Evolutionary conservation across 371 early-diverging fungal genomes (phyloP).

Genomic region (Apophysomyces variabilis): DNA sequence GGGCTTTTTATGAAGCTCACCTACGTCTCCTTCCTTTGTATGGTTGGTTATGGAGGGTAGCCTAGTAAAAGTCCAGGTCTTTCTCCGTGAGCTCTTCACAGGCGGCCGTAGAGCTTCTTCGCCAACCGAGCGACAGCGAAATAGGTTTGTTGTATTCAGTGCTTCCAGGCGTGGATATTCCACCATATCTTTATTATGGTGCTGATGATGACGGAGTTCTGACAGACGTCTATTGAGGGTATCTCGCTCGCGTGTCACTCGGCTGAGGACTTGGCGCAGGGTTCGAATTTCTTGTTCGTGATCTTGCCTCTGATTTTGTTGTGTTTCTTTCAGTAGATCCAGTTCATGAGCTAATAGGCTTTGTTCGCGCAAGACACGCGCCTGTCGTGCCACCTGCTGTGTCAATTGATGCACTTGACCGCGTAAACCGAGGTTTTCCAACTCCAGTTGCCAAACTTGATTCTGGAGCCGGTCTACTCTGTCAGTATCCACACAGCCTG

Average conservation of each 20-base stretch:
- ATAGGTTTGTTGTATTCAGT: background rate
- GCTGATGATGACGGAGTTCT: background rate
- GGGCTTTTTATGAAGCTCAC: too few species aligned
- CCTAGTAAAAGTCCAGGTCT: background rate
- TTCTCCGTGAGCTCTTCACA: background rate
- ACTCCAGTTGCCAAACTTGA: conserved; percentile 18
- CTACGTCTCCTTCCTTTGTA: background rate
- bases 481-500: background rate
- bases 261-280: background rate
- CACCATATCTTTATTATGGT: too few species aligned
- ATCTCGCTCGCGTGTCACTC: background rate
- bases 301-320: background rate
- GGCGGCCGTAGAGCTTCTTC: background rate
- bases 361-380: conserved; percentile 16
- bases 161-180: background rate
- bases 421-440: conserved; percentile 7
- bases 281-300: background rate
- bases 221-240: background rate
- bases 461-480: conserved; percentile 11
- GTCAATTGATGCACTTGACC: conserved; percentile 13
- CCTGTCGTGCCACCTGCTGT: conserved; percentile 20
- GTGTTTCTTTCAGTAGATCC: conserved; percentile 15
- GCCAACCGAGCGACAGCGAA: background rate
- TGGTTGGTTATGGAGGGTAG: conserved; percentile 1
- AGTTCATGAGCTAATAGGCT: conserved; percentile 18